Evolutionary conservation across 108 stramenopile species (phyloP).

Genomic region (Conticribra weissflogii): DNA sequence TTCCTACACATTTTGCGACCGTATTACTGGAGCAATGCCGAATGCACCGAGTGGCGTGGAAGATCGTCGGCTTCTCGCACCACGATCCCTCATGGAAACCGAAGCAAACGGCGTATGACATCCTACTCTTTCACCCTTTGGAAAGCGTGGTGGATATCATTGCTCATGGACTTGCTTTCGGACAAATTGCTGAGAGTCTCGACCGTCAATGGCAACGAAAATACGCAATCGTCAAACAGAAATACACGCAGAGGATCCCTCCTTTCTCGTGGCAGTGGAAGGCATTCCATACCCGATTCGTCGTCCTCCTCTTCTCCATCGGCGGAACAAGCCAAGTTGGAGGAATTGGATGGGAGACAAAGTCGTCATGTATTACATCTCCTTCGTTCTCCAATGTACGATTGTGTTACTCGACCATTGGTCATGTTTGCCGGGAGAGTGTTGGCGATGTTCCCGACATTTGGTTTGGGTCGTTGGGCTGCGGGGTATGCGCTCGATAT

Average conservation of each 20-base stretch:
- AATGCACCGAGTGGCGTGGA: conserved; percentile 17
- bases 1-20: conserved; percentile 48
- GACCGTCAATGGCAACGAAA: not conserved
- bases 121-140: conserved; percentile 23
- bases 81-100: not conserved
- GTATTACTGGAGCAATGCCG: conserved; percentile 44
- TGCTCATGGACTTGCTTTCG: conserved; percentile 38
- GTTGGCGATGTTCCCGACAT: conserved; percentile 40
- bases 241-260: not conserved
- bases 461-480: conserved; percentile 41
- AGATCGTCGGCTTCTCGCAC: not conserved
- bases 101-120: not conserved
- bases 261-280: not conserved
- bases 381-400: conserved; percentile 44
- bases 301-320: conserved; percentile 6
- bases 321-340: conserved; percentile 25
- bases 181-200: conserved; percentile 25
- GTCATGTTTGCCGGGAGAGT: conserved; percentile 20
- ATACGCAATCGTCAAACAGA: not conserved
- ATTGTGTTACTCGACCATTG: conserved; percentile 31
- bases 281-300: not conserved
- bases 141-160: conserved; percentile 38
- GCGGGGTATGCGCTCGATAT: conserved; percentile 39
- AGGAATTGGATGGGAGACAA: conserved; percentile 40
- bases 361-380: conserved; percentile 33